Conservation (phyloP, 805 yeast genomes). For the Candida tammaniensis region DNA sequence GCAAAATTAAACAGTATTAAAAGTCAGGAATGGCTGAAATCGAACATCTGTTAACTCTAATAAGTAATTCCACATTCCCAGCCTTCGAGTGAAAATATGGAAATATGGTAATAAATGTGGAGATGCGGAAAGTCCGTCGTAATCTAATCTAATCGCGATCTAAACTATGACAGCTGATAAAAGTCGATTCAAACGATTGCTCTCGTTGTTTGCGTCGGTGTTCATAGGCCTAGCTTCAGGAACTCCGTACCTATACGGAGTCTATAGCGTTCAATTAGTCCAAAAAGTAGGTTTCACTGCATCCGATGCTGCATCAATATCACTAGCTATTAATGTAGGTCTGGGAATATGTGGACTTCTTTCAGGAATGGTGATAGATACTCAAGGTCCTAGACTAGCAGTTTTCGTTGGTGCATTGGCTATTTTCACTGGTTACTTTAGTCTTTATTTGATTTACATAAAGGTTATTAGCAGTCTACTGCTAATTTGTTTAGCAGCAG, state of each 20-base stretch:
- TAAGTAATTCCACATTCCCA: no score
- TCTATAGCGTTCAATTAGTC: constrained; percentile 72
- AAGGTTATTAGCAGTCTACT: constrained; percentile 36
- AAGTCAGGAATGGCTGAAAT: no score
- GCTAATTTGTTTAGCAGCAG: constrained; percentile 48
- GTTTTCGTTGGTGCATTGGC: constrained; percentile 53
- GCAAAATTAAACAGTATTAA: no score
- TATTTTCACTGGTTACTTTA: constrained; percentile 53
- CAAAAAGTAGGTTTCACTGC: constrained; percentile 55
- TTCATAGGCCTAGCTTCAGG: constrained; percentile 68
- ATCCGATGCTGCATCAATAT: constrained; percentile 59
- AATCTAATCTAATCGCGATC: no score
- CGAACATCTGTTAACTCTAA: no score
- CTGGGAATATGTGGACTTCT: constrained; percentile 67
- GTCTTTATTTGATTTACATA: constrained; percentile 47
- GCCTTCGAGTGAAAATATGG: no score
- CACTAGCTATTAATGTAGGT: constrained; percentile 63
- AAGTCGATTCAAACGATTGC: constrained; percentile 18
- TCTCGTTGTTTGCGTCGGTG: constrained; percentile 29
- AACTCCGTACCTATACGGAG: constrained; percentile 71
- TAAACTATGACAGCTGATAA: no score
- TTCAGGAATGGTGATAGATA: constrained; percentile 68
- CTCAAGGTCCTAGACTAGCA: constrained; percentile 53
- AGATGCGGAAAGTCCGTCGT: no score
- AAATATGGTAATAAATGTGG: no score